These are phyloP conservation scores for Clathrospora elynae DNA, from an alignment of 2,329 filamentous ascomycete species.

Conservation along the genomic window DNA sequence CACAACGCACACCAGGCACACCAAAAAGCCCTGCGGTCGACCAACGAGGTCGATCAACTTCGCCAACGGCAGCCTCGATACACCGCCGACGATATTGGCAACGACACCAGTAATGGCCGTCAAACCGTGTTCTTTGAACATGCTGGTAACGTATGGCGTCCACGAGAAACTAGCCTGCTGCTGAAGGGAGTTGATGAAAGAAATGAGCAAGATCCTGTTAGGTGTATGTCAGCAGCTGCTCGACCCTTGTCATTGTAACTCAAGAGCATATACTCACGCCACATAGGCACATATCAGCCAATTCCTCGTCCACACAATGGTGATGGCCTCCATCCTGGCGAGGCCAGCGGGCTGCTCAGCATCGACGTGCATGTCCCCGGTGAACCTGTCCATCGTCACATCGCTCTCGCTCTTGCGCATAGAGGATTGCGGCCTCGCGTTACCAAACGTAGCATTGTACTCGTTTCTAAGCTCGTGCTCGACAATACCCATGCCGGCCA, in stretches of 20 bases:
- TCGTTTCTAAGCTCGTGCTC: constrained; percentile 6
- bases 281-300: constrained; percentile 50
- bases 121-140: constrained; percentile 39
- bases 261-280: constrained; percentile 11
- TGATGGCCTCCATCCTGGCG: constrained; percentile 51
- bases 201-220: constrained; percentile 23
- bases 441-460: not conserved
- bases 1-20: constrained; percentile 22
- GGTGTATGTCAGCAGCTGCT: not conserved
- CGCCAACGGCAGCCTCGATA: constrained; percentile 45
- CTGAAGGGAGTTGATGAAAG: constrained; percentile 52
- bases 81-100: constrained; percentile 40
- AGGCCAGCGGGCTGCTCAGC: constrained; percentile 12
- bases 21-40: constrained; percentile 41
- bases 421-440: not conserved
- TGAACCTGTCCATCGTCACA: not conserved
- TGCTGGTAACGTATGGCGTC: constrained; percentile 46
- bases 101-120: constrained; percentile 42
- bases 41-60: constrained; percentile 49
- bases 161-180: constrained; percentile 49
- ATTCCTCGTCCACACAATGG: constrained; percentile 49
- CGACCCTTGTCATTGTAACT: no score
- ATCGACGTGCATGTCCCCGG: not conserved
- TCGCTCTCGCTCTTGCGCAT: not conserved
- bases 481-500: constrained; percentile 7